Base-by-base conservation (phyloP, 352 stramenopile species). In the Phytophthora idaei region DNA sequence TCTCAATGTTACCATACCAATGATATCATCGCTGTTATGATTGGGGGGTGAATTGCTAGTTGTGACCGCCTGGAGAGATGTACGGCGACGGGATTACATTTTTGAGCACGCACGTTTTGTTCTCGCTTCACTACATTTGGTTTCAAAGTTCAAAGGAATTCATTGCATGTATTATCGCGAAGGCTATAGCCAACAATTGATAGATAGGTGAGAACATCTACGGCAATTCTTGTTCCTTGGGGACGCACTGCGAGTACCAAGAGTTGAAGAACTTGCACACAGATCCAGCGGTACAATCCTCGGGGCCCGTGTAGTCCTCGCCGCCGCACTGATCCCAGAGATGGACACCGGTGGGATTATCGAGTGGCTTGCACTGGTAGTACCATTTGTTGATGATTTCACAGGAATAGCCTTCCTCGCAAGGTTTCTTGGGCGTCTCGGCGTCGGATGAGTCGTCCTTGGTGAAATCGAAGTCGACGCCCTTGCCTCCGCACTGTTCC, bases 241-340 rank as follows among this genome's bases (percentile, higher is more conserved):
- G 77, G 8, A 85, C 73, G 45, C 77, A 85, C 57, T 85, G 77
- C 34, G 73, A 79, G 71, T 83, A 85, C 77, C 77, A 85, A 2
- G 70, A 36, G 42, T 77, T 80, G 52, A 70, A 71, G 42, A 48
- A 57, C 11, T 74, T 69, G 74, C 77, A 85, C 27, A 69, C 63
- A 9, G 75, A 42, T n/a, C 71, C 72, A 2, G 31, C 39, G 17
- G 39, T 44, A 39, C 68, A 75, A 12, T 65, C 44, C 4, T 39
- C 54, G 10, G 32, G 25, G 7, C 68, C 68, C 8, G 27, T 36
- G 52, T 72, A 69, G 34, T 64, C 62, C 3, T 52, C 37, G 4
- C 68, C 68, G 42, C 62, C 68, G 34, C 68, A 76, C 37, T 73
- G 64, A 4, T 74, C 65, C 74, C 77, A 85, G 8, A 78, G 29